phyloP scores from a whole-genome alignment of 2,329 filamentous ascomycete species.

The Cephalotrichum gorgonifer region DNA sequence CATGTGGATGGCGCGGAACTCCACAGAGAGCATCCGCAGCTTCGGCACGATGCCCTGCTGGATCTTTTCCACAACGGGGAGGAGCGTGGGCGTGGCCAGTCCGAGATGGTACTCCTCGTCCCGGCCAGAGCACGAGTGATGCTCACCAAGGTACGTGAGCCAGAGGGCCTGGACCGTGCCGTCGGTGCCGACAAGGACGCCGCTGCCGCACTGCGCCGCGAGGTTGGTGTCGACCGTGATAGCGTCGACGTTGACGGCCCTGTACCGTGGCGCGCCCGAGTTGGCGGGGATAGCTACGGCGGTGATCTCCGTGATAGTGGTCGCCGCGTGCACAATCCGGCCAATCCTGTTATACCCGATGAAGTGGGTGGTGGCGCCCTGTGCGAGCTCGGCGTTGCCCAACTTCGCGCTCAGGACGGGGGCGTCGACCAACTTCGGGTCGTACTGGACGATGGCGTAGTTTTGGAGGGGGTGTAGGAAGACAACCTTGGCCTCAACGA shows the following conservation, averaged over 20 bases:
- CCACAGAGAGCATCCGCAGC: conserved; percentile 83
- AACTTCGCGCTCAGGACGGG: conserved; percentile 84
- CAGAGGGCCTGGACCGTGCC: conserved; percentile 91
- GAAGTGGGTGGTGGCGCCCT: conserved; percentile 91
- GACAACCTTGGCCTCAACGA: conserved; percentile 85
- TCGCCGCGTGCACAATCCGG: conserved; percentile 85
- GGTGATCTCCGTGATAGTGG: conserved; percentile 92
- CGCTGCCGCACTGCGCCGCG: conserved; percentile 84
- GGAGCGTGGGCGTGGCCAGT: conserved; percentile 74
- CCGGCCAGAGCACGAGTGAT: conserved; percentile 64
- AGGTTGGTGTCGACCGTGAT: conserved; percentile 94
- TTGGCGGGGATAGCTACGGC: conserved; percentile 95
- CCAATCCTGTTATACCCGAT: conserved; percentile 97
- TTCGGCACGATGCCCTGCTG: conserved; percentile 69
- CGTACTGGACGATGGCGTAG: conserved; percentile 91
- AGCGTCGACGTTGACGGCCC: conserved; percentile 90
- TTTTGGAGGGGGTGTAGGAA: conserved; percentile 97
- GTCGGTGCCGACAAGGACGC: conserved; percentile 80
- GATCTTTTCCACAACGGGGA: conserved; percentile 82
- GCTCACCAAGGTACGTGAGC: conserved; percentile 93
- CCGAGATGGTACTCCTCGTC: conserved; percentile 97
- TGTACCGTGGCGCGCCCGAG: conserved; percentile 79
- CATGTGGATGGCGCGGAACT: conserved; percentile 94
- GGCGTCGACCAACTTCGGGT: conserved; percentile 84
- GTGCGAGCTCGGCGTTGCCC: conserved; percentile 71